Evolutionary conservation across 140 eudicot species (phyloP), one percentile per base, ranked within the genome.

Genomic region (Bidens hawaiensis): DNA sequence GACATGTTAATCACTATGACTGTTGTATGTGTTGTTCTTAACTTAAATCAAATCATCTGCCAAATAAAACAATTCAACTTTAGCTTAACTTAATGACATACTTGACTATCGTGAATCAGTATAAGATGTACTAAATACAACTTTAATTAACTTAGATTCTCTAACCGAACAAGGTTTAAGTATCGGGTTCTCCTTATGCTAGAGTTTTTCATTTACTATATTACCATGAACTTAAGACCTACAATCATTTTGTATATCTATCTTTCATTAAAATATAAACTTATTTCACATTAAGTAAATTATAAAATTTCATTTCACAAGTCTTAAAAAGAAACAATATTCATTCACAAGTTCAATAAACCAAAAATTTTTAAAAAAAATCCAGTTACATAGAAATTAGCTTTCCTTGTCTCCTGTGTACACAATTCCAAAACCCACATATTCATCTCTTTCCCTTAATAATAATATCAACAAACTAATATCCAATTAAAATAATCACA

Each of bases 351-450:
- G 57, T 27, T 28, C 26, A 15, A 38, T 56, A 67, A 56, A 31
- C 49, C 26, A 54, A 28, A 57, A 46, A 27, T 23, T 5, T 24
- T 34, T 10, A 53, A 53, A 71, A 62, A 34, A 41, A 62, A 3
- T n/a, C 15, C 5, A 54, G 33, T 10, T 28, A 55, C 77, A 72
- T 64, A 11, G 77, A 72, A 65, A 72, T 64, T 72, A 72, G 72
- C 30, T 33, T 12, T 33, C 36, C 60, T 14, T 33, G 72, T 46
- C 60, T 55, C 65, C 65, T 63, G 59, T 72, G 8, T 72, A 72
- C 72, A 72, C 49, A 34, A 47, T 63, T 50, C 42, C 76, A 75
- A 62, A 75, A 54, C 59, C 45, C 62, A 53, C 71, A 69, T 70
- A 68, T 36, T 62, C n/a, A 41, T 18, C 38, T 7, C 33, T 4